phyloP scores from a whole-genome alignment of 192 early-diverging fungal species.

The Backusella liffmaniae region DNA sequence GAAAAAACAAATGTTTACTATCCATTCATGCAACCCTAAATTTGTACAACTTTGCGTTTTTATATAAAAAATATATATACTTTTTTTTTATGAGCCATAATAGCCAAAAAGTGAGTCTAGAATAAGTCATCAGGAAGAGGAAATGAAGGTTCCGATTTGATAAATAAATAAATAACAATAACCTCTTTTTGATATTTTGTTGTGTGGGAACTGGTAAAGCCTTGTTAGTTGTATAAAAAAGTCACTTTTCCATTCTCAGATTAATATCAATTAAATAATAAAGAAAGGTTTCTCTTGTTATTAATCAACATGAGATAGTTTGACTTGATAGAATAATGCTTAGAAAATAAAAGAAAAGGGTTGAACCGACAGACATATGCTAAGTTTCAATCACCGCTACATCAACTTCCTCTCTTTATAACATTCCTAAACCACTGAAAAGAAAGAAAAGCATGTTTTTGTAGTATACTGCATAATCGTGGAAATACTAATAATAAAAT shows the following conservation, averaged over 20 bases:
- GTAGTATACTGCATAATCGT: neutral
- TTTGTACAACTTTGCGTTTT: neutral
- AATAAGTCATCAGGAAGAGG: neutral
- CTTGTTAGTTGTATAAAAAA: neutral
- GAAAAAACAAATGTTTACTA: neutral
- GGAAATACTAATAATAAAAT: neutral
- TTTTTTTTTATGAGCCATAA: neutral
- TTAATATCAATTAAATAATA: neutral
- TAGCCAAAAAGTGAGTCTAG: neutral
- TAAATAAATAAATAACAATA: neutral
- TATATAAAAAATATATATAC: neutral
- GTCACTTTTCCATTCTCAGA: neutral
- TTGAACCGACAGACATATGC: neutral
- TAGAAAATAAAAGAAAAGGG: no score
- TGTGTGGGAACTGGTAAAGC: neutral
- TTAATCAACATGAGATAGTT: neutral
- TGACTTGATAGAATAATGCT: no score
- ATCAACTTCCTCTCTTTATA: neutral
- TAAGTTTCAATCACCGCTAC: neutral
- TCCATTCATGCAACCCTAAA: slow-evolving; percentile 6
- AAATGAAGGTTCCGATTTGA: neutral
- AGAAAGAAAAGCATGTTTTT: neutral
- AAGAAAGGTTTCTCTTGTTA: neutral
- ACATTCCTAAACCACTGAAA: neutral
- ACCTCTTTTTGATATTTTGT: neutral